Base-by-base conservation (phyloP, 2,329 filamentous ascomycete species). In the Fusarium buharicum region DNA sequence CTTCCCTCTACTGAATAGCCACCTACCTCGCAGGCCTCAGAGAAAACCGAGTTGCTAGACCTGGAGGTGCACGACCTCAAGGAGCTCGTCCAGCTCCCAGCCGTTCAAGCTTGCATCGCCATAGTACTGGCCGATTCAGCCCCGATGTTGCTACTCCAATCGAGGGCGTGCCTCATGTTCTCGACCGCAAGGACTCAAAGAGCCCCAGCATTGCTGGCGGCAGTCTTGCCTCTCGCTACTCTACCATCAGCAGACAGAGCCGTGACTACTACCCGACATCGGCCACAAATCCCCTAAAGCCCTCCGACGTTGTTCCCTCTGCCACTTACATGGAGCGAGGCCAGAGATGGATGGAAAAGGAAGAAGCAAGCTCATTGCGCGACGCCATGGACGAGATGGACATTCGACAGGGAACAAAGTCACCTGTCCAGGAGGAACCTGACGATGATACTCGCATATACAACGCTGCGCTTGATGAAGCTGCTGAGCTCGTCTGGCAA, bases 341-440 rank as follows among this genome's bases (percentile, higher is more conserved):
- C 16, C 85, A 87, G 71, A 81, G 90, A 67, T 92, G 90, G 88
- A 90, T 91, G 85, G 90, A 93, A 74, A 91, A 90, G 73, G 89
- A 92, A 71, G 90, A 93, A 75, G 88, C 86, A 4, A 82, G 83
- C 31, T 89, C 89, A 17, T 76, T 93, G 56, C 84, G 89, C 16
- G 83, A 87, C 59, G 90, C 90, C 11, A 86, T 93, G 81, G 86
- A 92, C 65, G 87, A 91, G 68, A 85, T 93, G 83, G 85, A 90
- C 55, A 62, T 90, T 38, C 80, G 79, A 49, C 76, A 79, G 27
- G 68, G 72, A 34, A 51, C 59, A 17, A 67, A 73, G 39, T 69
- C 62, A 4, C 68, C 61, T 7, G 59, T 62, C 11, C 68, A 62
- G 17, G 68, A 73, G 16, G 64, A 57, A 7, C 57, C 72, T 36